Percentiles rank a stretch among this genome's conserved stretches.
These are phyloP conservation scores for Salicornia ramosissima DNA, from an alignment of 148 eudicot species.

Conservation along the genomic window DNA sequence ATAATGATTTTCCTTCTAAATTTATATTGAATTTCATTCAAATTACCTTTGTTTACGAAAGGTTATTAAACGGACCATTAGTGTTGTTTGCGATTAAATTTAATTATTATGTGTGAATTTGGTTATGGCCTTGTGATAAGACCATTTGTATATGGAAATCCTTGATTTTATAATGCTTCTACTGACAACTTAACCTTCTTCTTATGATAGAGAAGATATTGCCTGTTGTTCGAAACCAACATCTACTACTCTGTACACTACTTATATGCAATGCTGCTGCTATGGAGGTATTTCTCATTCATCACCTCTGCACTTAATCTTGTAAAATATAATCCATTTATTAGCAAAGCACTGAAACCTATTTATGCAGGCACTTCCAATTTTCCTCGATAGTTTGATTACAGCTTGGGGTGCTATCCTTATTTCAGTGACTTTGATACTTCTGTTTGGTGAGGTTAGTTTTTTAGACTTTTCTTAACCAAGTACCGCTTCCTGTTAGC, in stretches of 20 bases:
- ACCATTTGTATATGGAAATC: too few relatives aligned
- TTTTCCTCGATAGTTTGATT: constrained; percentile 74
- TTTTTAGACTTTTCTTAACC: constrained; percentile 7
- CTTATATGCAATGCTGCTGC: constrained; percentile 98
- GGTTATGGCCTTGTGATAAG: too few relatives aligned
- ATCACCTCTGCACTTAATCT: neutral
- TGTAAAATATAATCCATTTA: neutral
- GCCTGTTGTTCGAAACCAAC: constrained; percentile 88
- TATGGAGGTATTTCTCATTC: constrained; percentile 64
- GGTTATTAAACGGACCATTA: too few relatives aligned
- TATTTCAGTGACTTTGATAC: constrained; percentile 82
- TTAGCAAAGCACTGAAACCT: neutral
- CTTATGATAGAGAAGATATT: constrained; percentile 67
- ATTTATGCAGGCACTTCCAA: constrained; percentile 80
- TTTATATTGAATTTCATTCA: too few relatives aligned
- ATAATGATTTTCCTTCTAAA: too few relatives aligned
- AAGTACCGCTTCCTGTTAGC: neutral
- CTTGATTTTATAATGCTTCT: constrained; percentile 1
- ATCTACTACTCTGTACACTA: constrained; percentile 81
- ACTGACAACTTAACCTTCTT: constrained; percentile 19
- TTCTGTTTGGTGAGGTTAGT: constrained; percentile 83
- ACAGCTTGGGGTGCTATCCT: constrained; percentile 84
- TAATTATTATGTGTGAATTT: too few relatives aligned
- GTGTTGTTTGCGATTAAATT: too few relatives aligned
- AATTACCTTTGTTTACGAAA: too few relatives aligned